Conservation (phyloP, 345 rosid genomes). For the Dimocarpus longan region DNA sequence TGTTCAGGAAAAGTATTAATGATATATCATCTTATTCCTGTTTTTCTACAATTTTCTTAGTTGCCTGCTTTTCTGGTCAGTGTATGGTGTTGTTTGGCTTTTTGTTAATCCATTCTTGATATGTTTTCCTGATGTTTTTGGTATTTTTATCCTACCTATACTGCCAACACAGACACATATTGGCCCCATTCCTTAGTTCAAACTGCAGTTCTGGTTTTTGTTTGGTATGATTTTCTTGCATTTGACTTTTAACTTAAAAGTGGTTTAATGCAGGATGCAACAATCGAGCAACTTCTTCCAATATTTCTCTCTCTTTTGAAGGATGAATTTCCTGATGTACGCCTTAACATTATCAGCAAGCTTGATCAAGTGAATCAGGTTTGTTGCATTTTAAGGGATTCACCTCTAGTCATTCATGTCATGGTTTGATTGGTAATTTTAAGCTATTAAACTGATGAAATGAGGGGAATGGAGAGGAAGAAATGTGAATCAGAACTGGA, state of each 20-base stretch:
- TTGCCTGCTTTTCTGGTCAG: not conserved
- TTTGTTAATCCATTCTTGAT: not conserved
- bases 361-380: conserved; percentile 99
- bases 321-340: conserved; percentile 97
- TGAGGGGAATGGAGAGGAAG: not conserved
- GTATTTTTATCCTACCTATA: not conserved
- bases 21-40: not conserved
- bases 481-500: not conserved
- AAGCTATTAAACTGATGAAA: not conserved
- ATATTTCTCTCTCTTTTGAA: conserved; percentile 91
- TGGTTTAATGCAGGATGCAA: conserved; percentile 68
- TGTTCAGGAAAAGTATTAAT: not conserved
- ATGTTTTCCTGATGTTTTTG: not conserved
- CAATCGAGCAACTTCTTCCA: conserved; percentile 96
- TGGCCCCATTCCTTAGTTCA: not conserved
- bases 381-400: conserved; percentile 20
- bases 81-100: not conserved
- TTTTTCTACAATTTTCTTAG: not conserved
- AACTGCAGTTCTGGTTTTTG: not conserved
- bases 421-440: not conserved
- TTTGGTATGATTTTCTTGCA: conserved; percentile 6
- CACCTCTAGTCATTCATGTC: not conserved
- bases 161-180: not conserved
- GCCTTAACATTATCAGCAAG: conserved; percentile 95
- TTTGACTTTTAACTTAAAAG: conserved; percentile 21